Evolutionary conservation across 2,329 filamentous ascomycete genomes (phyloP), one percentile per base, ranked within the genome.

Genomic region (Paraphaeosphaeria minitans): DNA sequence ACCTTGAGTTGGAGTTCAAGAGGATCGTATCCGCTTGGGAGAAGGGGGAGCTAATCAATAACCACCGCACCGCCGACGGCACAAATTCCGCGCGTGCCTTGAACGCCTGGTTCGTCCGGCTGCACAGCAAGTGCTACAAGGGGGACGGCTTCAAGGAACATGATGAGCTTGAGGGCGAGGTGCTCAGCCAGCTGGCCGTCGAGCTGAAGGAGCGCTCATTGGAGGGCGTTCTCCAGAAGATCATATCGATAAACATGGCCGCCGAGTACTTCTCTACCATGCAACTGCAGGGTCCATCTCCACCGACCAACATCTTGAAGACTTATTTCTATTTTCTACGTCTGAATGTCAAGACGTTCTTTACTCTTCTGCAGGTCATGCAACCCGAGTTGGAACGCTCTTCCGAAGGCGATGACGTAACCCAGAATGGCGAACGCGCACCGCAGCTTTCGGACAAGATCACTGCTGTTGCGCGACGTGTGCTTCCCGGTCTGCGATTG

Each of bases 71-170:
- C 9, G 57, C 65, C 27, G 71, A 75, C 56, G 82, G 67, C 27
- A 84, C 86, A 58, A 83, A 85, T 56, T 82, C 84, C 1, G 83
- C 84, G 41, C 85, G 87, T 64, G 86, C 88, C 37, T 84, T 97
- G 56, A 82, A 89, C 48, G 86, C 87, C 53, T 95, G 93, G 89
- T 96, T 97, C 69, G 85, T 94, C 59, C 88, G 90, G 66, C 84
- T 97, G 45, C 94, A 97, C 73, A 92, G 92, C 49, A 87, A 89
- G 71, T 94, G 91, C 75, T 94, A 90, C 77, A 88, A 88, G 61
- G 93, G 92, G 33, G 83, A 89, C 59, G 84, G 87, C 46, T 93
- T 95, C 67, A 79, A 86, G 0, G 87, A 89, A 61, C 90, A 93
- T 63, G 85, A 89, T 55, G 93, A 96, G 73, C 81, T 97, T 29